Percentiles rank a stretch among this genome's conserved stretches.
Conservation (phyloP, 2,329 filamentous ascomycete species). For the Calonectria pauciramosa region DNA sequence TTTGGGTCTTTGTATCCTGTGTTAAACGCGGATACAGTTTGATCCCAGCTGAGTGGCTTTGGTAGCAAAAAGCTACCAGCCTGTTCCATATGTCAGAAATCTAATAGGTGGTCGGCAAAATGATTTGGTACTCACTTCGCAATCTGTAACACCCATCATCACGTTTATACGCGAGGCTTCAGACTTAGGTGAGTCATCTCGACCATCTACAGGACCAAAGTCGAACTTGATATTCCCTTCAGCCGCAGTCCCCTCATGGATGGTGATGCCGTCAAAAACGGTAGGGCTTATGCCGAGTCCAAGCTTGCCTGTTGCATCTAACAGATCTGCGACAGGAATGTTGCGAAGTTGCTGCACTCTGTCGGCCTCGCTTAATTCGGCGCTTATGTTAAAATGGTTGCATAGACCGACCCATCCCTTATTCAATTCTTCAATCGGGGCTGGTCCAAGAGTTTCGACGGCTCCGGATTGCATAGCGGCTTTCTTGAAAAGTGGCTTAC, state of each 20-base stretch:
- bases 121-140: background rate
- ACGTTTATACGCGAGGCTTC: background rate
- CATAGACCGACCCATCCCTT: background rate
- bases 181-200: background rate
- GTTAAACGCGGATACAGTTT: background rate
- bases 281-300: background rate
- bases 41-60: background rate
- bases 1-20: background rate
- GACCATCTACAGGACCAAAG: background rate
- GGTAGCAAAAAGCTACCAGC: background rate
- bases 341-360: slow-evolving; percentile 3
- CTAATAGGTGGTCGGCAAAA: no score
- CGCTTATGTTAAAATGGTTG: background rate
- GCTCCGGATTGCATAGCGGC: slow-evolving; percentile 9
- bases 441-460: background rate
- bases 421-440: background rate
- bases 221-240: background rate
- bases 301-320: background rate
- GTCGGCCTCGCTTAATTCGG: background rate
- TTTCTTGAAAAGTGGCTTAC: background rate
- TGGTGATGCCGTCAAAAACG: background rate
- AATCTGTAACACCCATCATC: background rate
- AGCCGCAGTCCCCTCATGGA: background rate
- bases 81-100: background rate
- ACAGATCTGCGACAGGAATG: background rate